These are phyloP conservation scores for Colletotrichum acutatum DNA, from an alignment of 2,329 filamentous ascomycete genomes.

Conservation along the genomic window DNA sequence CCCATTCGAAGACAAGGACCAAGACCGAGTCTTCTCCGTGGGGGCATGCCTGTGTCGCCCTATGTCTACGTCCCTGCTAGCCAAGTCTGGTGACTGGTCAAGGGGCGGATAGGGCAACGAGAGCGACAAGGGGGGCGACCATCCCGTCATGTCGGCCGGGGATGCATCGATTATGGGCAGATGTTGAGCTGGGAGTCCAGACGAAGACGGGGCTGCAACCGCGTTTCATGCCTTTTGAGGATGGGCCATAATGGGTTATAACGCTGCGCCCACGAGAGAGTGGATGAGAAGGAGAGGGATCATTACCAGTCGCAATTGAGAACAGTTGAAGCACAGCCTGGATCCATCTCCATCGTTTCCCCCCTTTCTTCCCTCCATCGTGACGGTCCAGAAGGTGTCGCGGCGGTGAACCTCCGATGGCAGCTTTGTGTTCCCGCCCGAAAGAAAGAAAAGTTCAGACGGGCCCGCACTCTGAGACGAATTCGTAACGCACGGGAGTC, in stretches of 20 bases:
- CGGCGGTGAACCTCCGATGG: slow-evolving; percentile 28
- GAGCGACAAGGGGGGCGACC: slow-evolving; percentile 6
- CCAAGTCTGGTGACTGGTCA: not conserved
- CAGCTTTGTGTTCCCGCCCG: slow-evolving; percentile 4
- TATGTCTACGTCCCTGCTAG: too few species aligned
- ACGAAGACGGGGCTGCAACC: slow-evolving; percentile 29
- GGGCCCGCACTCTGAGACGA: slow-evolving; percentile 28
- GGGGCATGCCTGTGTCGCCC: not conserved
- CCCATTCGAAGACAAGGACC: not conserved
- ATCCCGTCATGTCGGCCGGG: not conserved
- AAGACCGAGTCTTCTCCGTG: not conserved
- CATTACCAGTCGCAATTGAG: not conserved
- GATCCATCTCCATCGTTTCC: not conserved
- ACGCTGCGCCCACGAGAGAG: not conserved
- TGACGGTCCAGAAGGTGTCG: not conserved
- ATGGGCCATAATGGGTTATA: slow-evolving; percentile 15
- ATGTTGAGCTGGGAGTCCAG: slow-evolving; percentile 25
- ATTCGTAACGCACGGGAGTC: slow-evolving; percentile 28
- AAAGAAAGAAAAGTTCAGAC: slow-evolving; percentile 4
- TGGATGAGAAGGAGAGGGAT: not conserved
- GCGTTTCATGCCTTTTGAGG: slow-evolving; percentile 26
- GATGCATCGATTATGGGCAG: slow-evolving; percentile 14
- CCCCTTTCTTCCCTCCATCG: not conserved
- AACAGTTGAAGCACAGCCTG: not conserved
- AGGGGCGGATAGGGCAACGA: not conserved